A percentile compares a stretch with the other conserved stretches of the same genome.
Evolutionary conservation across 768 basidiomycete genomes (phyloP).

Genomic region (Amanita jacksonii): DNA sequence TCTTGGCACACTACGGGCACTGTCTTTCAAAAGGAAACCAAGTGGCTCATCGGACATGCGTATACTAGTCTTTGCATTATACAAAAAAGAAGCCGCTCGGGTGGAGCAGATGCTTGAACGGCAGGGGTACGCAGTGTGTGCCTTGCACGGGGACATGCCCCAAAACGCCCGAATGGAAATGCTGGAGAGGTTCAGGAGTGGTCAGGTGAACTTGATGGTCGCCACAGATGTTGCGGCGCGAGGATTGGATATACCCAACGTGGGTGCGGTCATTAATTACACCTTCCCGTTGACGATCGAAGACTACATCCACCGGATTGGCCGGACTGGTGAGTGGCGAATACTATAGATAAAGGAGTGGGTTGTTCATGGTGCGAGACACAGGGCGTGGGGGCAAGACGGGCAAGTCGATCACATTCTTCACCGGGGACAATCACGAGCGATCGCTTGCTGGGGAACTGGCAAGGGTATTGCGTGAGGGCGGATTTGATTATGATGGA

Average conservation of each 20-base stretch:
- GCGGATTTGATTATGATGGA: constrained; percentile 68
- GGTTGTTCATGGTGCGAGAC: constrained; percentile 7
- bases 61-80: constrained; percentile 87
- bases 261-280: constrained; percentile 90
- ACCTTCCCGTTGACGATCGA: constrained; percentile 97
- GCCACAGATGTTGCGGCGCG: constrained; percentile 98
- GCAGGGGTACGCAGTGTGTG: constrained; percentile 69
- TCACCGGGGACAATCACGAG: constrained; percentile 87
- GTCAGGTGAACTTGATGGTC: constrained; percentile 73
- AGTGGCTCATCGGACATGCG: constrained; percentile 48
- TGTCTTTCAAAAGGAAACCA: constrained; percentile 53
- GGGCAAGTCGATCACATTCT: constrained; percentile 93
- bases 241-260: constrained; percentile 95
- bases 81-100: constrained; percentile 96
- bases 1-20: constrained; percentile 39
- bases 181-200: constrained; percentile 78
- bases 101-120: constrained; percentile 70
- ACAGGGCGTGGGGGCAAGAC: constrained; percentile 81
- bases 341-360: constrained; percentile 2
- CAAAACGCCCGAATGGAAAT: constrained; percentile 80
- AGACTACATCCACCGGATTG: constrained; percentile 86
- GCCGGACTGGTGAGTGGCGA: constrained; percentile 60
- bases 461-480: constrained; percentile 82
- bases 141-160: constrained; percentile 86
- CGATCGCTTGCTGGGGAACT: constrained; percentile 85